Base-by-base conservation (phyloP, 805 yeast genomes). In the Yarrowia porcina region DNA sequence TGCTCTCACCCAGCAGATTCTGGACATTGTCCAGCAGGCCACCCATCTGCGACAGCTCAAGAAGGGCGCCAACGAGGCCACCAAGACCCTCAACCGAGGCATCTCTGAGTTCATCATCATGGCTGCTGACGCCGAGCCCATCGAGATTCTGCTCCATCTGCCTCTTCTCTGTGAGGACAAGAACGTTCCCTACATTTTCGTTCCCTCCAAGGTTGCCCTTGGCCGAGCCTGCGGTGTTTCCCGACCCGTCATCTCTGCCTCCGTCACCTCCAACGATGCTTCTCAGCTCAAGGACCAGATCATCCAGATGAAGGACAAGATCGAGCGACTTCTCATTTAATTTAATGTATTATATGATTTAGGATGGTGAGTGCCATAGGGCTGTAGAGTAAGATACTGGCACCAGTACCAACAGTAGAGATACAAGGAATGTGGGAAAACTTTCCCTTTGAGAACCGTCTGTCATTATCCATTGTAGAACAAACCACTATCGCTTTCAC, bases 211-310 rank as follows among this genome's bases (percentile, higher is more conserved):
- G 84, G 86, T 94, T 74, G 99, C 99, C 67, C 83, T 94, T 73
- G 99, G 99, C 78, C 90, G 99, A 83, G 98, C 99, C 73, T 94
- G 99, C 82, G 99, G 99, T 82, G 99, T 94, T 67, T 90, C 98
- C 64, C 89, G 99, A 85, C 97, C 98, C 69, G 99, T 94, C 66
- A 93, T 94, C 76, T 96, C 99, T 75, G 97, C 97, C 68, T 88
- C 96, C 67, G 94, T 94, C 76, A 94, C 99, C 76, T 86, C 98
- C 70, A 94, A 94, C 81, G 99, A 94, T 75, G 96, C 97, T 73
- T 91, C 97, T 71, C 89, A 97, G 74, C 89, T 94, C 82, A 91
- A 91, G 85, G 90, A 82, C 84, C 98, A 93, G 84, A 90, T 94
- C 81, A 91, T 89, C 80, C 89, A 89, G 75, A 91, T 93, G 80